Evolutionary conservation across 177 flowering plant species (phyloP).

Genomic region (Vitis hybrid): DNA sequence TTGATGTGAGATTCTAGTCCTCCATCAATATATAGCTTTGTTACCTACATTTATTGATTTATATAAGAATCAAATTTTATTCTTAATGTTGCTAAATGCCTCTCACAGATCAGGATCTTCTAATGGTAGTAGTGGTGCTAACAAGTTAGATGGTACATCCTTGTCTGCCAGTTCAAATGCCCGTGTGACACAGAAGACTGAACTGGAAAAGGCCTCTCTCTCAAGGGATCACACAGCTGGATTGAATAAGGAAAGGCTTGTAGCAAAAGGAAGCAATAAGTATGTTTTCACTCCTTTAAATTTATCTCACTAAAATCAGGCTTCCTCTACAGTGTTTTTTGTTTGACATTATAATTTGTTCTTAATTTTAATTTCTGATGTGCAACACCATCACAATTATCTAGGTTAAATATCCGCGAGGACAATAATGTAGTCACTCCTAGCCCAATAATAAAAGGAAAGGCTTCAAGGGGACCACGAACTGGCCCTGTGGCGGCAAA

Average conservation of each 20-base stretch:
- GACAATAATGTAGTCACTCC: slow-evolving; percentile 42
- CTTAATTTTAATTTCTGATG: slow-evolving; percentile 2
- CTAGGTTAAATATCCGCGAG: slow-evolving; percentile 54
- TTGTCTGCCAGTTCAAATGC: slow-evolving; percentile 34
- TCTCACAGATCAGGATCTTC: slow-evolving; percentile 58
- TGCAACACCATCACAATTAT: not conserved
- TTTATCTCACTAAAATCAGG: not conserved
- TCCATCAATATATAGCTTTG: too few relatives aligned
- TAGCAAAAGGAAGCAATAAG: slow-evolving; percentile 55
- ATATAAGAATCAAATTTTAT: not conserved
- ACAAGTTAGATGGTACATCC: slow-evolving; percentile 49
- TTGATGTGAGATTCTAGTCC: too few relatives aligned
- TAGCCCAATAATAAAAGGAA: slow-evolving; percentile 59
- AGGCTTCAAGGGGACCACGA: slow-evolving; percentile 74
- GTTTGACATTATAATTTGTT: not conserved
- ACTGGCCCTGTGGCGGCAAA: slow-evolving; percentile 50
- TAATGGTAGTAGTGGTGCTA: slow-evolving; percentile 36
- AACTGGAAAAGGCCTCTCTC: slow-evolving; percentile 47
- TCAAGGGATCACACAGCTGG: slow-evolving; percentile 46
- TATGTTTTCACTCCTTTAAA: slow-evolving; percentile 25
- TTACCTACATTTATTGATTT: too few relatives aligned
- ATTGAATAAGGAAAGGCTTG: slow-evolving; percentile 51
- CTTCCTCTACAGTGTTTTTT: not conserved
- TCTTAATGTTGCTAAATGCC: slow-evolving; percentile 9
- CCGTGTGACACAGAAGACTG: slow-evolving; percentile 47